Evolutionary conservation across 108 stramenopile genomes (phyloP), one percentile per base, ranked within the genome.

Genomic region (Skeletonema menzelii): DNA sequence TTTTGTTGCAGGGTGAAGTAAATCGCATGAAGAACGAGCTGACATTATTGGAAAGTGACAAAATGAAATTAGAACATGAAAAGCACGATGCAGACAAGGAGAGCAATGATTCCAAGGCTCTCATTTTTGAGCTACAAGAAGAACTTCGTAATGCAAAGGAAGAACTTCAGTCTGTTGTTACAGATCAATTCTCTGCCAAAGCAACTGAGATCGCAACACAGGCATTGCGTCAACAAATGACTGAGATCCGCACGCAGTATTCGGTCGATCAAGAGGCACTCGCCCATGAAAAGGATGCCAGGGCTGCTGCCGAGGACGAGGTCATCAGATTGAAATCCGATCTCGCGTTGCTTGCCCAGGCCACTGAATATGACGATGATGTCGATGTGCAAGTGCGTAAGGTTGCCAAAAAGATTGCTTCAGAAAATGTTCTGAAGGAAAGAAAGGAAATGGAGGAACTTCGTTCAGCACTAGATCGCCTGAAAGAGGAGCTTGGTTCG

Each of bases 371-470:
- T 56, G 46, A 80, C 26, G 86, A 86, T 8, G 61, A 67, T 15
- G 69, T 59, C 15, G 64, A 76, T 47, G 59, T 77, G 8, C 78
- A 87, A 20, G 65, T 89, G n/a, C 61, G 86, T 30, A 79, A 74
- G 53, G 76, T 85, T 10, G 88, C 91, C 3, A 75, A 83, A 31
- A 82, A 88, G 70, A 80, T 85, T 8, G 79, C 85, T 14, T 87
- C 79, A 26, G 79, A 88, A 17, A 74, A 89, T 37, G 76, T 78
- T 40, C 76, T 76, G 56, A 76, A 72, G 59, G 93, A 91, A 69
- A 77, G 86, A 11, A 73, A 67, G 49, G 93, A 91, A 70, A 87
- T 94, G 56, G 83, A 84, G 20, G 79, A 85, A 35, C 75, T 94
- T 22, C 84, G 83, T 44, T 81, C 77, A 46, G 68, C 86, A 24